Evolutionary conservation across 1,139 yeast genomes (phyloP).

Genomic region (Candida anutae): DNA sequence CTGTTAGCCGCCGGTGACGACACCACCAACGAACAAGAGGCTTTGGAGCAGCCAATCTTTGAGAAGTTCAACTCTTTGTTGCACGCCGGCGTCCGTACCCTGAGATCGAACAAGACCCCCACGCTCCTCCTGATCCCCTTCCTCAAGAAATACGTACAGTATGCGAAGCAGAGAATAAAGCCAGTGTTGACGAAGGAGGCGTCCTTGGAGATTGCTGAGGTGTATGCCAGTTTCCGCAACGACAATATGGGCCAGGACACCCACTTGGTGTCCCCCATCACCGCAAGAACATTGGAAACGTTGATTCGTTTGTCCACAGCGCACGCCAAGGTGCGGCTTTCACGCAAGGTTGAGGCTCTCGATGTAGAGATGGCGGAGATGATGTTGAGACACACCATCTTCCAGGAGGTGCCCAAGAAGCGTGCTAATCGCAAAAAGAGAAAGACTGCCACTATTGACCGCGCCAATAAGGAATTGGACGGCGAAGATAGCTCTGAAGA

Average conservation of each 20-base stretch:
- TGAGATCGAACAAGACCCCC: constrained; percentile 38
- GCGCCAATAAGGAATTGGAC: constrained; percentile 13
- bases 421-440: constrained; percentile 25
- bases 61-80: constrained; percentile 78
- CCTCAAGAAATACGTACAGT: constrained; percentile 85
- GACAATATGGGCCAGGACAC: constrained; percentile 66
- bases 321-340: constrained; percentile 88
- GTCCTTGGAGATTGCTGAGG: constrained; percentile 69
- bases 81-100: constrained; percentile 65
- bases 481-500: constrained; percentile 3
- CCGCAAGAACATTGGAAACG: constrained; percentile 97
- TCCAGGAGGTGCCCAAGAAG: constrained; percentile 58
- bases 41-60: constrained; percentile 52
- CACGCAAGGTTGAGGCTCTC: constrained; percentile 60
- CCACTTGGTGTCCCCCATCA: constrained; percentile 87
- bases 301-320: constrained; percentile 93
- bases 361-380: constrained; percentile 89
- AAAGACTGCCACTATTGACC: constrained; percentile 20
- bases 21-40: constrained; percentile 40
- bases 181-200: constrained; percentile 81
- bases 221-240: constrained; percentile 78
- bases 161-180: constrained; percentile 81
- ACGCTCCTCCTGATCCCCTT: constrained; percentile 75
- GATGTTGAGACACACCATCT: constrained; percentile 74
- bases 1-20: constrained; percentile 78